Evolutionary conservation across 495 filamentous ascomycete genomes (phyloP).

Genomic region (Neurospora tetrasperma): DNA sequence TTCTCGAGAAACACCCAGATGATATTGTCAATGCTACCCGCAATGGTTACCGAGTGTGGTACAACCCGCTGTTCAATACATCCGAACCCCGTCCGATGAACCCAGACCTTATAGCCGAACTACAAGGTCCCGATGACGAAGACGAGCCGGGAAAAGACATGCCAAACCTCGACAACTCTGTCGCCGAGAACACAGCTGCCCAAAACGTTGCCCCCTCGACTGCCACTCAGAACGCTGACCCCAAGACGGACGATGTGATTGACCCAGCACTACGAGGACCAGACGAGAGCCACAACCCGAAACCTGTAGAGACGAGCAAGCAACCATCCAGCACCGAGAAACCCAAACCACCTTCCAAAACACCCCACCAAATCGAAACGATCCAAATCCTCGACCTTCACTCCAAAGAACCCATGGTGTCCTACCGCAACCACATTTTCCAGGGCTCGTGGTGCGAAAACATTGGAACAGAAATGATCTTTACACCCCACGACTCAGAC

Average conservation of each 20-base stretch:
- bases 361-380: neutral
- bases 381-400: slow-evolving; percentile 81
- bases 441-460: slow-evolving; percentile 67
- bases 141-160: slow-evolving; percentile 16
- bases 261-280: slow-evolving; percentile 9
- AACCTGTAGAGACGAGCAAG: neutral
- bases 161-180: slow-evolving; percentile 17
- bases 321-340: slow-evolving; percentile 13
- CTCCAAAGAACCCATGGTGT: slow-evolving; percentile 56
- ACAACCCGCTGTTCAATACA: slow-evolving; percentile 24
- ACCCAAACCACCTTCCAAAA: slow-evolving; percentile 12
- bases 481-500: slow-evolving; percentile 42
- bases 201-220: neutral
- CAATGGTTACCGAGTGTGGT: slow-evolving; percentile 26
- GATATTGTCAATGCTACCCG: slow-evolving; percentile 20
- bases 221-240: slow-evolving; percentile 1
- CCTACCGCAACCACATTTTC: slow-evolving; percentile 64
- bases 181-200: slow-evolving; percentile 6
- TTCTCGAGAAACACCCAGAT: slow-evolving; percentile 26
- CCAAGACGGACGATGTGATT: neutral
- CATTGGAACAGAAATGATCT: slow-evolving; percentile 70
- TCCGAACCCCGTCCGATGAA: slow-evolving; percentile 11
- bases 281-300: neutral
- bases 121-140: slow-evolving; percentile 22
- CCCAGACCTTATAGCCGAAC: slow-evolving; percentile 17